Evolutionary conservation across 305 asterid species (phyloP).

Genomic region (Ruellia speciosa): DNA sequence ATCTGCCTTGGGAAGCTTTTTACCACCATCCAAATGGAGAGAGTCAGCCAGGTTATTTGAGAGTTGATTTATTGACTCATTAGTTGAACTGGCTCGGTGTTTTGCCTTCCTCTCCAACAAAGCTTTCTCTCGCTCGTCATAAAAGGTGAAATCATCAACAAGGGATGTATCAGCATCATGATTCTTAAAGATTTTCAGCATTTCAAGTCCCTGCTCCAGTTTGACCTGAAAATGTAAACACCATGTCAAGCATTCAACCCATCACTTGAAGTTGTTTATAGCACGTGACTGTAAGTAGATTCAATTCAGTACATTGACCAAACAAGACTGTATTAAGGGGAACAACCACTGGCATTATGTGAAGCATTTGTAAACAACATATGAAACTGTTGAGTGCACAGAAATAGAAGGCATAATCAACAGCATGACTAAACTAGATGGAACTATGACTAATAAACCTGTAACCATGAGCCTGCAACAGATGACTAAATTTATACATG

Average conservation of each 20-base stretch:
- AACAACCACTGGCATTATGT: no score
- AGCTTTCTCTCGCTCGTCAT: conserved; percentile 84
- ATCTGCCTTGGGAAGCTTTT: conserved; percentile 41
- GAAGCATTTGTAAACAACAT: no score
- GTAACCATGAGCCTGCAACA: no score
- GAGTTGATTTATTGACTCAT: conserved; percentile 68
- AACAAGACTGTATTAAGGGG: no score
- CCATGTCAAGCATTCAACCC: conserved; percentile 9
- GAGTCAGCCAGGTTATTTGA: conserved; percentile 64
- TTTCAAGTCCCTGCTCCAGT: conserved; percentile 81
- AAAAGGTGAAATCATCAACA: conserved; percentile 80
- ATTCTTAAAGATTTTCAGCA: conserved; percentile 77
- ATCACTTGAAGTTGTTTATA: no score
- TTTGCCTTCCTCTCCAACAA: conserved; percentile 74
- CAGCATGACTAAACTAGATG: no score
- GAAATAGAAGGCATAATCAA: no score
- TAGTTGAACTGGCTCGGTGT: conserved; percentile 41
- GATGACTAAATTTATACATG: no score
- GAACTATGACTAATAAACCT: no score
- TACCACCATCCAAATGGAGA: conserved; percentile 60
- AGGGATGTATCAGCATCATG: conserved; percentile 82
- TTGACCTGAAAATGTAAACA: conserved; percentile 55
- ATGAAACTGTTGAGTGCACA: no score
- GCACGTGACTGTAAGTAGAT: no score
- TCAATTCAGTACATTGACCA: no score